Base-by-base conservation (phyloP, 2,329 filamentous ascomycete species). In the Stagonosporopsis chrysanthemi region DNA sequence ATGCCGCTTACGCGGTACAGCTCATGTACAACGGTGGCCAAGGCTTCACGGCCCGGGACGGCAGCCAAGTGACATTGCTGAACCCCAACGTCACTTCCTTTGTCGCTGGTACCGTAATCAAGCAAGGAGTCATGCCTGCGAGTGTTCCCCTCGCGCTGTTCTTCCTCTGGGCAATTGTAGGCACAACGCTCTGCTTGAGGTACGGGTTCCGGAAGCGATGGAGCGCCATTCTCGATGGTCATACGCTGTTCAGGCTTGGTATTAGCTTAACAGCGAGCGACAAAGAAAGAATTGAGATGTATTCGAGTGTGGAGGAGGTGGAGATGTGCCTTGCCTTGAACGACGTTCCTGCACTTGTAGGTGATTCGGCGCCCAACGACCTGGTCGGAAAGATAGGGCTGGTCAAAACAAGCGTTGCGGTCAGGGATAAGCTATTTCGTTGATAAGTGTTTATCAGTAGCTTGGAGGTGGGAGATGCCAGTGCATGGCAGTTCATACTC, bases 181-280 rank as follows among this genome's bases (percentile, higher is more conserved):
- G 50, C n/a, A 45, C 44, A 17, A 15, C 39, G 4, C 46, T 58
- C 15, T 42, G 54, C 17, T 4, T 52, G 3, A 11, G 19, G 12
- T 58, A 61, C 14, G 51, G 58, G 6, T 58, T 50, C n/a, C 38
- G 55, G 6, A 40, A 41, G 24, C 51, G 54, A 19, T 61, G 58
- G 51, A 56, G 42, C 19, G 58, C 24, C 11, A 58, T 58, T n/a
- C 23, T 61, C 4, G 54, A 58, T 28, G 54, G 51, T 9, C 35
- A 61, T n/a, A 55, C 58, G 3, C 17, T 61, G 14, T 61, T 61
- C 45, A 45, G 51, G 12, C 35, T 58, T 6, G 51, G 51, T 12
- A 28, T 40, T 0, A 44, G 38, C 2, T 15, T 61, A n/a, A 23
- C 43, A 12, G 45, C 22, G 12, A 51, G 35, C 11, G 4, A 35